These are phyloP conservation scores for Diaporthe destruens DNA, from an alignment of 2,329 filamentous ascomycete genomes.

Conservation along the genomic window DNA sequence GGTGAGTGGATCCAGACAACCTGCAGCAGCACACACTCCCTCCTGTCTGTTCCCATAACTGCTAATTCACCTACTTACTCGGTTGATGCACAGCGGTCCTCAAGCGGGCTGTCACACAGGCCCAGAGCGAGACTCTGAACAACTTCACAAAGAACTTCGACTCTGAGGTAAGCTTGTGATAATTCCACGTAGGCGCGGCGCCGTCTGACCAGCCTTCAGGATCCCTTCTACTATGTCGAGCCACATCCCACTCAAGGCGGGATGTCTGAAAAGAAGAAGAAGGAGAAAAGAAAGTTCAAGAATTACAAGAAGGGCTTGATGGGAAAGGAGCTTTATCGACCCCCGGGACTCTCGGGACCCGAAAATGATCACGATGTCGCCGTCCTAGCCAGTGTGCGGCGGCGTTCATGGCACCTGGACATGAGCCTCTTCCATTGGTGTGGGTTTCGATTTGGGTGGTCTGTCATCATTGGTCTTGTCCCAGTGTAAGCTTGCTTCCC, in stretches of 20 bases:
- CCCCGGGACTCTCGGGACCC: conserved; percentile 77
- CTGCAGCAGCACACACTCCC: background rate
- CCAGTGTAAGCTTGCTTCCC: conserved; percentile 77
- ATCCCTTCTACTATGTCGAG: conserved; percentile 90
- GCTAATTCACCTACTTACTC: background rate
- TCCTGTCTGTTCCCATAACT: background rate
- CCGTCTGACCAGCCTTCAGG: conserved; percentile 62
- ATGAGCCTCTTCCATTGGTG: conserved; percentile 85
- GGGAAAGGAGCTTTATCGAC: conserved; percentile 50
- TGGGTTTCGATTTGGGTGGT: conserved; percentile 90
- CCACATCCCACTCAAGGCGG: conserved; percentile 78
- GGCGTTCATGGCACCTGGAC: conserved; percentile 87
- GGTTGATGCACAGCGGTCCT: background rate
- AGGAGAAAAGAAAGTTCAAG: conserved; percentile 70
- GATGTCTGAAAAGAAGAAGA: conserved; percentile 33
- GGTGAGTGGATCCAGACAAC: background rate
- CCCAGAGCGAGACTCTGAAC: background rate
- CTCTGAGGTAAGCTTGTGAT: conserved; percentile 42
- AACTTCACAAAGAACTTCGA: conserved; percentile 45
- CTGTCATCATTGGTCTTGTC: conserved; percentile 84
- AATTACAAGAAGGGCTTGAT: conserved; percentile 84
- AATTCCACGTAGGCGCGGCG: background rate
- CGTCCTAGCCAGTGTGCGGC: conserved; percentile 87
- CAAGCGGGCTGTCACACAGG: background rate
- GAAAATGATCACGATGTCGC: conserved; percentile 76